A percentile compares a stretch with the other conserved stretches of the same genome.
phyloP scores from a whole-genome alignment of 1,284 basidiomycete species.

The Bondarzewia mesenterica region DNA sequence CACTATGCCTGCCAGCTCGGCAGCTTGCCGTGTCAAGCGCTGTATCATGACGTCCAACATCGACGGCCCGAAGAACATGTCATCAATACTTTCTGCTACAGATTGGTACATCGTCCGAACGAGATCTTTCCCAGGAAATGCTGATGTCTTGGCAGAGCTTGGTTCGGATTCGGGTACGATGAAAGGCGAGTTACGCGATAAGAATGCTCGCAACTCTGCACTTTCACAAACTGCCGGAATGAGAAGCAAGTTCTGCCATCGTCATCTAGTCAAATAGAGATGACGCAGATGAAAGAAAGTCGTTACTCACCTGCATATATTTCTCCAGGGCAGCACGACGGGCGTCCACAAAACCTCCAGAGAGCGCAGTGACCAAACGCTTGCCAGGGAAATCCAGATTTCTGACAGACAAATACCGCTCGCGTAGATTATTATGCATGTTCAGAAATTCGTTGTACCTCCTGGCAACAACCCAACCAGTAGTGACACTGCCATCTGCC shows the following conservation, averaged over 20 bases:
- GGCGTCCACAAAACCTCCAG: constrained; percentile 79
- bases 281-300: background rate
- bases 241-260: constrained; percentile 57
- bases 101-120: constrained; percentile 83
- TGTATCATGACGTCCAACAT: constrained; percentile 93
- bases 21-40: constrained; percentile 79
- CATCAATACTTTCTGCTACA: constrained; percentile 86
- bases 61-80: constrained; percentile 86
- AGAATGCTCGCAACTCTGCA: constrained; percentile 76
- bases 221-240: constrained; percentile 77
- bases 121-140: constrained; percentile 63
- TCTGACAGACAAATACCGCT: constrained; percentile 59
- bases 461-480: constrained; percentile 87
- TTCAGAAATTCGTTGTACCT: constrained; percentile 92
- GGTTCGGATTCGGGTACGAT: constrained; percentile 37
- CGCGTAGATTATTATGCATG: constrained; percentile 79
- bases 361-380: constrained; percentile 75
- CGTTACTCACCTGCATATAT: constrained; percentile 71
- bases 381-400: constrained; percentile 86
- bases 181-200: constrained; percentile 81
- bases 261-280: constrained; percentile 4
- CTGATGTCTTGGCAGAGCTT: constrained; percentile 27
- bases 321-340: constrained; percentile 76
- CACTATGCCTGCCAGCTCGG: constrained; percentile 78
- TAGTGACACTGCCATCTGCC: constrained; percentile 64